Percentiles rank a stretch among this genome's conserved stretches.
phyloP scores from a whole-genome alignment of 2,329 filamentous ascomycete genomes.

The Mycosphaerelloides madeirae region DNA sequence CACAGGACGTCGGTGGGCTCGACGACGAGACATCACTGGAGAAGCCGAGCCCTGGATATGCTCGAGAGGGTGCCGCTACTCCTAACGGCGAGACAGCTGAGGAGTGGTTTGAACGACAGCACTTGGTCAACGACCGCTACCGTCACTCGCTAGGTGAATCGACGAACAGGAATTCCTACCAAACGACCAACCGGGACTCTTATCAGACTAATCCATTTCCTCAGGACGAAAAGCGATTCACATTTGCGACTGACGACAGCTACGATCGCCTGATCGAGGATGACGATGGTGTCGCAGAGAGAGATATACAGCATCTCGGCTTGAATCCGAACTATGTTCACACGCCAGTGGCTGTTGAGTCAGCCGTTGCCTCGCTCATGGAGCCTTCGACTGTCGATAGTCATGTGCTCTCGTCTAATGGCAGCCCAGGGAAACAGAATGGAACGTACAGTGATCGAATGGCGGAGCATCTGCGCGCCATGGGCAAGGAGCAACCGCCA shows the following conservation, averaged over 20 bases:
- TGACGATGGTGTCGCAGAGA: slow-evolving; percentile 56
- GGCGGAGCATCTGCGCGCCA: slow-evolving; percentile 22
- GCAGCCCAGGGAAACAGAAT: slow-evolving; percentile 21
- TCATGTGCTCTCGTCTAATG: slow-evolving; percentile 22
- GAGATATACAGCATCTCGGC: slow-evolving; percentile 56
- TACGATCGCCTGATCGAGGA: slow-evolving; percentile 35
- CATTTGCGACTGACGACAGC: slow-evolving; percentile 53
- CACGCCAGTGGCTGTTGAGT: slow-evolving; percentile 70
- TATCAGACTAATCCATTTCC: slow-evolving; percentile 49
- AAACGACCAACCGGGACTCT: slow-evolving; percentile 38
- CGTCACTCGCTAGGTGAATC: slow-evolving; percentile 38
- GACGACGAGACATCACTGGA: slow-evolving; percentile 33
- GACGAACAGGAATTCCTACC: slow-evolving; percentile 33
- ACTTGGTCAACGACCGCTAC: slow-evolving; percentile 58
- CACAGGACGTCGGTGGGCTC: slow-evolving; percentile 46
- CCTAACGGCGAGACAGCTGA: slow-evolving; percentile 38
- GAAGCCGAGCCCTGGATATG: slow-evolving; percentile 44
- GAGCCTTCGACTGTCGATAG: slow-evolving; percentile 70
- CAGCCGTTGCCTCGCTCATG: slow-evolving; percentile 83
- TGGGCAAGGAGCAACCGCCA: slow-evolving; percentile 20
- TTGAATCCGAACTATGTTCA: slow-evolving; percentile 74
- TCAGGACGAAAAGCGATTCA: slow-evolving; percentile 49
- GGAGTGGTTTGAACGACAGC: slow-evolving; percentile 49
- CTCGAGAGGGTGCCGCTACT: slow-evolving; percentile 37
- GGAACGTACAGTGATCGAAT: slow-evolving; percentile 28